Base-by-base conservation (phyloP, 352 stramenopile genomes). In the Thalassiosira hispida region DNA sequence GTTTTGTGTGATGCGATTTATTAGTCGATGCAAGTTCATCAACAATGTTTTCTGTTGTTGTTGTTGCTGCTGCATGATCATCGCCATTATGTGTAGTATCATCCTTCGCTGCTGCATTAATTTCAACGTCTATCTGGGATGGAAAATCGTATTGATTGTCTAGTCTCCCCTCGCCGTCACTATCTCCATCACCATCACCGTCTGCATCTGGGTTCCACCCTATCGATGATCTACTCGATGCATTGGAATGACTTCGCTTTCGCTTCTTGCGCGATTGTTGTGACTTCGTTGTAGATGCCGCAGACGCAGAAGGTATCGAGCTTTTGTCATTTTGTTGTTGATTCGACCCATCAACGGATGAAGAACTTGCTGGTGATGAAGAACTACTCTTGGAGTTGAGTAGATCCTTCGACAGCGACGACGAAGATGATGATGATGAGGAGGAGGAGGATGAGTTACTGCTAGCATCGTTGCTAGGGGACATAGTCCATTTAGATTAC, bases 291-390 rank as follows among this genome's bases (percentile, higher is more conserved):
- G 52, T 33, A 33, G 47, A 56, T 31, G 47, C 6, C n/a, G 47
- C 59, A 14, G 46, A 53, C n/a, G 47, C 59, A 14, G 46, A 53
- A 22, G 31, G 46, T 27, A 53, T 53, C 46, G 16, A 27, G 6
- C n/a, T 27, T 23, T 27, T 53, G 18, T 27, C 46, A 53, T 12
- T 23, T 29, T 27, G n/a, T 23, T 53, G 16, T 12, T 53, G 52
- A 44, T 61, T 6, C 52, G 25, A 44, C 11, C 12, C 22, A 9
- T 8, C 27, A 6, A 8, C 29, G 12, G 20, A 51, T 7, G 29
- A 47, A 6, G 56, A 66, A 33, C 20, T 66, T 22, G 61, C n/a
- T 44, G 20, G 27, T 18, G 47, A 62, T 33, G 42, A 46, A 57
- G 16, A 47, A 1, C 35, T 22, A 38, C 12, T 2, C 8, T 14